Evolutionary conservation across 179 eudicot genomes (phyloP), one percentile per base, ranked within the genome.

Genomic region (Silene vulgaris): DNA sequence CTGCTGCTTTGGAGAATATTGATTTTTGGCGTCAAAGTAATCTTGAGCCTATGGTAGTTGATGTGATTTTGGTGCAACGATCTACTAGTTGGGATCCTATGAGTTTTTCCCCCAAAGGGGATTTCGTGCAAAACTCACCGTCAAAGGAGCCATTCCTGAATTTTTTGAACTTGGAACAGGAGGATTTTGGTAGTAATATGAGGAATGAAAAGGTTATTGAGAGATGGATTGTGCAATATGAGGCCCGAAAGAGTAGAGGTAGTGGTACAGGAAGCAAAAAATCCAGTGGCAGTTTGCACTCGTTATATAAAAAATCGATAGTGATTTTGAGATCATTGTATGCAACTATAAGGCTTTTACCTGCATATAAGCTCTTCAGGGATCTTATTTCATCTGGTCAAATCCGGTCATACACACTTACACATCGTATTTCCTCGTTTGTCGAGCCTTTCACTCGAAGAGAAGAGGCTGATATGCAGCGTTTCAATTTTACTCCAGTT

Each of bases 221-320:
- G 84, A 91, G 98, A 81, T 93, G 98, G 98, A 85, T 93, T 73
- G 87, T 93, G 78, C 93, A 89, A 54, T 93, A 91, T 73, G 96
- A 93, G 84, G 82, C 79, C 73, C 83, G 81, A 66, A 89, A 83
- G 85, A 79, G 81, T 78, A 85, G 78, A 79, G 85, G 71, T 75
- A 65, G 81, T 72, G 73, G 79, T 72, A 69, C 86, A 1, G 81
- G 84, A 71, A 80, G 77, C 79, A 91, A 89, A 82, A 87, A 88
- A 69, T 84, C 87, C 5, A 78, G 86, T 74, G 84, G 79, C 52
- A 89, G 76, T 74, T 73, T 85, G 81, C 86, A 80, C 62, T 77
- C 87, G 2, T 75, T 89, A 69, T 91, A 91, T 77, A 93, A 90
- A 87, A 90, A 90, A 78, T 84, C 91, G 8, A 87, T 87, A 50